These are phyloP conservation scores for Nakaseomyces delphensis DNA, from an alignment of 1,139 yeast genomes.

Conservation along the genomic window DNA sequence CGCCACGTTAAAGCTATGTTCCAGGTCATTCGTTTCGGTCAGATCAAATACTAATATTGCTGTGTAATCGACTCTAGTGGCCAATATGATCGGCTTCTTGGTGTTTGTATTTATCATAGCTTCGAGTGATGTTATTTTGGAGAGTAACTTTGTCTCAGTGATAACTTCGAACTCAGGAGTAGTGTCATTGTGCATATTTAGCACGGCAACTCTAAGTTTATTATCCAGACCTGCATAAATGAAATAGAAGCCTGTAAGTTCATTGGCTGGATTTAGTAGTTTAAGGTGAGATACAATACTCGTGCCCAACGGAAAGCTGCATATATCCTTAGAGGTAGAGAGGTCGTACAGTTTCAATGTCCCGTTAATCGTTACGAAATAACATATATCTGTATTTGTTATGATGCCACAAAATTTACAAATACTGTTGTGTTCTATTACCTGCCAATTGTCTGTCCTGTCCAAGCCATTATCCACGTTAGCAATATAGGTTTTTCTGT, in stretches of 20 bases:
- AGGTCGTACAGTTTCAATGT: background rate
- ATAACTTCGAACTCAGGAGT: constrained; percentile 20
- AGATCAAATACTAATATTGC: constrained; percentile 38
- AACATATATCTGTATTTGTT: background rate
- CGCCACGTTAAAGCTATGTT: constrained; percentile 43
- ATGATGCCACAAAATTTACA: background rate
- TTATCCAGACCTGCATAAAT: constrained; percentile 61
- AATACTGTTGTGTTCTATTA: background rate
- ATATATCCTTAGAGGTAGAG: background rate
- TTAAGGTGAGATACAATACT: constrained; percentile 1
- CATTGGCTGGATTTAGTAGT: background rate
- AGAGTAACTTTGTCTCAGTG: constrained; percentile 35
- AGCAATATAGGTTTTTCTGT: background rate
- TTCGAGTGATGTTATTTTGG: constrained; percentile 46
- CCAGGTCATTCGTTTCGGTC: constrained; percentile 18
- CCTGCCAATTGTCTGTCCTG: background rate
- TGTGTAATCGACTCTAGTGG: constrained; percentile 57
- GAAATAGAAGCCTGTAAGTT: constrained; percentile 32
- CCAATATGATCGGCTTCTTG: constrained; percentile 35
- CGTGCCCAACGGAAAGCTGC: background rate
- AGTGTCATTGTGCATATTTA: constrained; percentile 22
- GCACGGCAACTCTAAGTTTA: constrained; percentile 35
- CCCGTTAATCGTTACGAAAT: constrained; percentile 1
- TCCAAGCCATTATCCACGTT: background rate
- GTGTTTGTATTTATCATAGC: constrained; percentile 21